A percentile compares a stretch with the other conserved stretches of the same genome.
Conservation (phyloP, 2,329 filamentous ascomycete species). For the Stemphylium vesicarium region DNA sequence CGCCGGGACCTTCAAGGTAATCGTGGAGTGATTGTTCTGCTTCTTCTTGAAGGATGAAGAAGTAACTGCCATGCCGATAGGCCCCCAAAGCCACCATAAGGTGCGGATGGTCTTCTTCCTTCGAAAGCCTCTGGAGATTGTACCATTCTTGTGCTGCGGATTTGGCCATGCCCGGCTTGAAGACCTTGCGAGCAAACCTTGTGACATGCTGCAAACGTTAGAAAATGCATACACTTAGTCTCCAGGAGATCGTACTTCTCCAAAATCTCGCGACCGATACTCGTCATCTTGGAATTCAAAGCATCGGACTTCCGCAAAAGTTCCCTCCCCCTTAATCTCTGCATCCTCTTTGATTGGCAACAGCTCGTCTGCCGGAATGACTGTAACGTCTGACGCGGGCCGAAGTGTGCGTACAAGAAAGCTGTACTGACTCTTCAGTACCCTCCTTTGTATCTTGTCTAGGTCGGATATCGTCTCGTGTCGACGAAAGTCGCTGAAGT, state of each 20-base stretch:
- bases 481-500: slow-evolving; percentile 3
- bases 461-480: slow-evolving; percentile 4
- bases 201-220: slow-evolving; percentile 12
- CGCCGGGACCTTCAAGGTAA: slow-evolving; percentile 15
- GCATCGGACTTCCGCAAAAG: slow-evolving; percentile 16
- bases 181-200: slow-evolving; percentile 20
- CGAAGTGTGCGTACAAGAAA: slow-evolving; percentile 13
- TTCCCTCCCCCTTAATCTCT: slow-evolving; percentile 10
- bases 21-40: slow-evolving; percentile 17
- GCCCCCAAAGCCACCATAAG: slow-evolving; percentile 18
- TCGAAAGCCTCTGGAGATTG: slow-evolving; percentile 17
- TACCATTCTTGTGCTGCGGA: slow-evolving; percentile 17
- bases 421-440: slow-evolving; percentile 13
- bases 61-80: slow-evolving; percentile 15
- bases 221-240: background rate
- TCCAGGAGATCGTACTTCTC: slow-evolving; percentile 8
- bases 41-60: slow-evolving; percentile 18
- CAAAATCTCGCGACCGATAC: slow-evolving; percentile 15
- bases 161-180: slow-evolving; percentile 11
- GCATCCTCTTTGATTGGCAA: slow-evolving; percentile 15
- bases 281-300: slow-evolving; percentile 19
- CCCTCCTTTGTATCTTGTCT: slow-evolving; percentile 1
- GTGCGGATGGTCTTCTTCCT: slow-evolving; percentile 14
- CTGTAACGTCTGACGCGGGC: slow-evolving; percentile 7
- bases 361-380: slow-evolving; percentile 5